These are phyloP conservation scores for Penicillium argentinense DNA, from an alignment of 495 filamentous ascomycete species.

Conservation along the genomic window DNA sequence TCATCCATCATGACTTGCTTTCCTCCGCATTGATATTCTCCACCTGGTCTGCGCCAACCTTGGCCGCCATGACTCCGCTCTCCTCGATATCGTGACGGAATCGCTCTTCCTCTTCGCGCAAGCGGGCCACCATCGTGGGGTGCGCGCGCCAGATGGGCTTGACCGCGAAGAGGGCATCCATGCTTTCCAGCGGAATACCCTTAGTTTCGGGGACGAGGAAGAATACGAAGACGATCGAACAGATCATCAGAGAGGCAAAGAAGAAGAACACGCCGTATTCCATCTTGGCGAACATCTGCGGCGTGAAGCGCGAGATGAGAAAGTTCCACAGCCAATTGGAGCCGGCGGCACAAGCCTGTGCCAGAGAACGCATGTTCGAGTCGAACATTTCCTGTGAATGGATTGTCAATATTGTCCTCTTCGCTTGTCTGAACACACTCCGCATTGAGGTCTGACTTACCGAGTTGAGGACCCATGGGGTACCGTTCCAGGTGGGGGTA, in stretches of 20 bases:
- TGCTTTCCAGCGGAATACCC: slow-evolving; percentile 50
- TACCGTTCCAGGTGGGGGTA: slow-evolving; percentile 74
- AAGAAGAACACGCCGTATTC: slow-evolving; percentile 75
- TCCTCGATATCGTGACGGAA: slow-evolving; percentile 40
- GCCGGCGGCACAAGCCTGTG: slow-evolving; percentile 65
- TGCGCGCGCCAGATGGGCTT: slow-evolving; percentile 57
- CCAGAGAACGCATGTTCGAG: slow-evolving; percentile 61
- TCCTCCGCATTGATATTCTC: slow-evolving; percentile 13
- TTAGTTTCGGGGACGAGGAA: slow-evolving; percentile 68
- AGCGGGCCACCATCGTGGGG: slow-evolving; percentile 22
- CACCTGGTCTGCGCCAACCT: slow-evolving; percentile 17
- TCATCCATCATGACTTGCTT: slow-evolving; percentile 20
- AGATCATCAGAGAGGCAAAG: slow-evolving; percentile 68
- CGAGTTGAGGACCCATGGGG: slow-evolving; percentile 65
- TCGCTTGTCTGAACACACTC: background rate
- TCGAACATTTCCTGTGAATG: slow-evolving; percentile 53
- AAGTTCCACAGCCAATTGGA: slow-evolving; percentile 80
- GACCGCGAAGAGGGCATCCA: slow-evolving; percentile 56
- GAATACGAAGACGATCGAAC: slow-evolving; percentile 64
- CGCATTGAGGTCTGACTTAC: slow-evolving; percentile 22
- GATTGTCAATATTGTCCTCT: slow-evolving; percentile 2
- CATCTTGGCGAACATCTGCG: slow-evolving; percentile 71
- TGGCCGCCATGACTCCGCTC: slow-evolving; percentile 21
- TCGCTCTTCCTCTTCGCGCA: slow-evolving; percentile 36
- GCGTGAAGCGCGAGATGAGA: slow-evolving; percentile 67